Percentiles rank a stretch among this genome's conserved stretches.
phyloP scores from a whole-genome alignment of 2,329 filamentous ascomycete genomes.

The Lizonia empirigonia region DNA sequence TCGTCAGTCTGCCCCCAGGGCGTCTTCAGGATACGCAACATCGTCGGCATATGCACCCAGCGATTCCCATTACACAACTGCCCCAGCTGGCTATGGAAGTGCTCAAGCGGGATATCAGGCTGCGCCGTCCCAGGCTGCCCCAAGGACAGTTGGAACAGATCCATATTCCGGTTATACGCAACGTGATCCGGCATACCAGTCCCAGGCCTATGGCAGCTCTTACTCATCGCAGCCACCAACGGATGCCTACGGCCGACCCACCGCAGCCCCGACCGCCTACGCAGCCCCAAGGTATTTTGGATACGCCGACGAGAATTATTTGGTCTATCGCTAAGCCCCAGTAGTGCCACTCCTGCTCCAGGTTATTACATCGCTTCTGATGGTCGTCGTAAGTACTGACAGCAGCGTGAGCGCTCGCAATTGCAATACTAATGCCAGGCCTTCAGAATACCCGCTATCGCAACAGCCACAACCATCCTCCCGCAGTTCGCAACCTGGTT shows the following conservation, averaged over 20 bases:
- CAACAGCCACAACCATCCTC: slow-evolving; percentile 34
- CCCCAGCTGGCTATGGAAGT: slow-evolving; percentile 35
- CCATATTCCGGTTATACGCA: slow-evolving; percentile 37
- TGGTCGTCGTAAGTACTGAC: slow-evolving; percentile 44
- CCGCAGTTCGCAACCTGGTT: slow-evolving; percentile 31
- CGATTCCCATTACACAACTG: slow-evolving; percentile 43
- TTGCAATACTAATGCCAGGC: slow-evolving; percentile 24
- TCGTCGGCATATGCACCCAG: slow-evolving; percentile 20
- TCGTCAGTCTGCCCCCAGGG: slow-evolving; percentile 12
- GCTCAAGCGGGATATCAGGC: slow-evolving; percentile 35
- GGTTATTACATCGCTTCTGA: slow-evolving; percentile 48
- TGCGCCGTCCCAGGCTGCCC: slow-evolving; percentile 30
- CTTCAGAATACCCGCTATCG: slow-evolving; percentile 42
- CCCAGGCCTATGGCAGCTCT: slow-evolving; percentile 29
- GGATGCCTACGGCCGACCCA: slow-evolving; percentile 36
- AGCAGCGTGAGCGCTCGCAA: neutral
- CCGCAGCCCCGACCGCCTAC: slow-evolving; percentile 30
- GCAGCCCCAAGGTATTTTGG: slow-evolving; percentile 51
- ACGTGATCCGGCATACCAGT: slow-evolving; percentile 15
- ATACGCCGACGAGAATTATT: slow-evolving; percentile 45
- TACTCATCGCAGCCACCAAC: slow-evolving; percentile 36
- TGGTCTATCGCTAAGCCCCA: slow-evolving; percentile 50
- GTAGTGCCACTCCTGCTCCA: slow-evolving; percentile 40
- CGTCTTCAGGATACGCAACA: slow-evolving; percentile 8
- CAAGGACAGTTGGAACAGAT: slow-evolving; percentile 42